Evolutionary conservation across 2,329 filamentous ascomycete genomes (phyloP).

Genomic region (Blastomyces emzantsi): DNA sequence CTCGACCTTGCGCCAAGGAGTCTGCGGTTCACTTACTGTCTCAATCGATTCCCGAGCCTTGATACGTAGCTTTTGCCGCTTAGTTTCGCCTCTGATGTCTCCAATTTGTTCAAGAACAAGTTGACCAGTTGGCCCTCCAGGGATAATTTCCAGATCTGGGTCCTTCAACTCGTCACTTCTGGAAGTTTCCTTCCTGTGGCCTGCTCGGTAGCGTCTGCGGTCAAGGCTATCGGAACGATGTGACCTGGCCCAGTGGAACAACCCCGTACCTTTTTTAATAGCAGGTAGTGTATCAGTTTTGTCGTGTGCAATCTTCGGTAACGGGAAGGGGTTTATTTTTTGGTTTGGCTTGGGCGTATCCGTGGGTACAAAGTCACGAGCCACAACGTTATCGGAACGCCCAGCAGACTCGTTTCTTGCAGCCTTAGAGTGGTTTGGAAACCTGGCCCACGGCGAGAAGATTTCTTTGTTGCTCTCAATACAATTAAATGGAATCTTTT

Average conservation of each 20-base stretch:
- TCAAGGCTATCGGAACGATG: conserved; percentile 11
- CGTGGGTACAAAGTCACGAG: conserved; percentile 17
- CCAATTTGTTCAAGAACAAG: conserved; percentile 15
- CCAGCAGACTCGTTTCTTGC: conserved; percentile 15
- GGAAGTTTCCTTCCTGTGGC: conserved; percentile 15
- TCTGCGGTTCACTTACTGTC: background rate
- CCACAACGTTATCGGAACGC: conserved; percentile 16
- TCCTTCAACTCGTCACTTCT: conserved; percentile 12
- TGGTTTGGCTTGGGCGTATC: background rate
- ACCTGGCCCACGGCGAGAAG: conserved; percentile 19
- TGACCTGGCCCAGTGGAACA: conserved; percentile 13
- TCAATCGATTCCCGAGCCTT: background rate
- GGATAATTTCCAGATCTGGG: conserved; percentile 17
- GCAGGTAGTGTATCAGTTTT: conserved; percentile 2
- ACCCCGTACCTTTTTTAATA: conserved; percentile 11
- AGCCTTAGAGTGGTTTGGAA: conserved; percentile 16
- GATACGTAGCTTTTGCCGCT: conserved; percentile 2
- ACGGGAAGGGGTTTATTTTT: background rate
- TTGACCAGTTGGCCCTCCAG: conserved; percentile 8
- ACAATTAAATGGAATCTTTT: background rate
- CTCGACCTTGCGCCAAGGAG: background rate
- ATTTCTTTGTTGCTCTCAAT: conserved; percentile 2
- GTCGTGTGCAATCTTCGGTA: background rate
- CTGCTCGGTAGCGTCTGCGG: conserved; percentile 15
- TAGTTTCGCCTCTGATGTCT: conserved; percentile 14